phyloP scores from a whole-genome alignment of 108 stramenopile species.

The Parietichytrium sp. region DNA sequence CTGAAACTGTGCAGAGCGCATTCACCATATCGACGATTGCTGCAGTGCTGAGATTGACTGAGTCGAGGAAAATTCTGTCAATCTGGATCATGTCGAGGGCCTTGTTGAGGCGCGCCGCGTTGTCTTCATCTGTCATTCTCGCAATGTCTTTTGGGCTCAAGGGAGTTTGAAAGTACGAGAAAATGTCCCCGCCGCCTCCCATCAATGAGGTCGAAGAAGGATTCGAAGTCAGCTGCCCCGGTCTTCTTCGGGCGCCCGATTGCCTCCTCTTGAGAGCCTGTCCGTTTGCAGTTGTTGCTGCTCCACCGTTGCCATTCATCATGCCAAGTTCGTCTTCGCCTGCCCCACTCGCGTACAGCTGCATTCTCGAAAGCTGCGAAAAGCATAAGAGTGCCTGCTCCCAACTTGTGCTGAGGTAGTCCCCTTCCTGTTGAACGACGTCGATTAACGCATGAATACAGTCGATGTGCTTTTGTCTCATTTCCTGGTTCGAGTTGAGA shows the following conservation, averaged over 20 bases:
- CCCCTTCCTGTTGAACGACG: conserved; percentile 81
- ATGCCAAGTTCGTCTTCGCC: conserved; percentile 6
- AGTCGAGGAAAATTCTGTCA: conserved; percentile 43
- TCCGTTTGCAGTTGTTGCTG: too few relatives aligned
- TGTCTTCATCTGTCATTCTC: conserved; percentile 43
- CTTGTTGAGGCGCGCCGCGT: conserved; percentile 29
- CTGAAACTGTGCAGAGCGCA: conserved; percentile 37
- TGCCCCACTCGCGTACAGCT: conserved; percentile 51
- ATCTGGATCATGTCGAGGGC: conserved; percentile 39
- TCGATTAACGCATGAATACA: conserved; percentile 79
- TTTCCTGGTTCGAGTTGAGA: conserved; percentile 68
- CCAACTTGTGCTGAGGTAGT: conserved; percentile 84
- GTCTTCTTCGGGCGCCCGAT: too few relatives aligned
- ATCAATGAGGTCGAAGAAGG: too few relatives aligned
- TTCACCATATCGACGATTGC: conserved; percentile 38
- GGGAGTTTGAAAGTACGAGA: conserved; percentile 36
- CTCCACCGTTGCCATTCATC: conserved; percentile 46
- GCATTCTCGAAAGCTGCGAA: conserved; percentile 78
- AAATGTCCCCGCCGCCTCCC: not conserved
- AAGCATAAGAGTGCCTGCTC: conserved; percentile 81
- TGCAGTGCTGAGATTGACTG: not conserved
- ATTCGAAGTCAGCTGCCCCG: too few relatives aligned
- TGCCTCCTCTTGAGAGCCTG: too few relatives aligned
- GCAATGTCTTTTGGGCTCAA: conserved; percentile 9
- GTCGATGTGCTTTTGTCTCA: conserved; percentile 79